Base-by-base conservation (phyloP, 2,329 filamentous ascomycete species). In the Graphilbum fragrans region DNA sequence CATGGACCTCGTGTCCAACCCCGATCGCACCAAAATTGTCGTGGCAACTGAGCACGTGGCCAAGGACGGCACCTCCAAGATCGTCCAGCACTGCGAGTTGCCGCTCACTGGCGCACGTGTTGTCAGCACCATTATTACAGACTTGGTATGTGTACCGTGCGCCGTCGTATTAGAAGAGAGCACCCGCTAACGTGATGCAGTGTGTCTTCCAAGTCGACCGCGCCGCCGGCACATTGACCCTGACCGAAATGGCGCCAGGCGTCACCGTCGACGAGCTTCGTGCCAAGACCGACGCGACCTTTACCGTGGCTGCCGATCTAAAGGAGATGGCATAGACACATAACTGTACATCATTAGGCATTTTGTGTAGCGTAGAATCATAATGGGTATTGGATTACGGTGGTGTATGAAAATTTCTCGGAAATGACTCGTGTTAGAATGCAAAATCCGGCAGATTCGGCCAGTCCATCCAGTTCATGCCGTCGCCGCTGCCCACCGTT, bases 221-320 rank as follows among this genome's bases (percentile, higher is more conserved):
- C 53, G 72, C 79, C 4, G 69, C 82, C 31, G 87, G 87, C 2
- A 69, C 65, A 0, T 65, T 94, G 47, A 92, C 82, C 7, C 67
- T 94, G 41, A 68, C 88, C 46, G 87, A 94, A 64, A 75, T 93
- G 53, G 86, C 86, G 3, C 84, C 92, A 46, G 86, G 86, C 19
- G 84, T 93, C 12, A 90, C 82, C 1, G 82, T 93, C 3, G 86
- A 94, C n/a, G 87, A 94, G 64, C 74, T 94, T 51, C 80, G 80
- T 69, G 70, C 72, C 54, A 94, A 94, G 74, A 94, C 87, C 0
- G 86, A 86, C 52, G 86, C 87, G 16, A 78, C 82, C 0, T 94
- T 94, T 67, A 76, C 69, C 52, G 83, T 93, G 23, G 77, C 84
- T 0, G 77, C 87, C 34, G 76, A 87, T 50, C 60, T 94, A 49